Percentiles rank a stretch among this genome's conserved stretches.
phyloP scores from a whole-genome alignment of 2,329 filamentous ascomycete species.

The Harringtonia aguacate region DNA sequence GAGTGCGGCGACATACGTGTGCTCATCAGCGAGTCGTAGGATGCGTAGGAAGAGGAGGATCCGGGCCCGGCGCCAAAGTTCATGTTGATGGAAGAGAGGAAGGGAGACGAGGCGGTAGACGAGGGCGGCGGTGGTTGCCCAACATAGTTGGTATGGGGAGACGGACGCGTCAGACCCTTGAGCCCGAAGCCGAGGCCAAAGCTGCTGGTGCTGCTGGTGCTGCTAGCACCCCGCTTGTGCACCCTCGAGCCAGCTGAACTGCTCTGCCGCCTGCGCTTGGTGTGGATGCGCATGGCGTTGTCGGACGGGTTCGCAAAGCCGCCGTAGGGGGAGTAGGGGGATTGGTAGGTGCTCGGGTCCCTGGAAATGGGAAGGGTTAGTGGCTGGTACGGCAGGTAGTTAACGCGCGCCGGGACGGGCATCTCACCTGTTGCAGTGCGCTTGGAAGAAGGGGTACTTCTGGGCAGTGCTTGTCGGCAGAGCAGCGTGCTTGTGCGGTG shows the following conservation, averaged over 20 bases:
- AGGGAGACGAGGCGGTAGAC: conserved; percentile 13
- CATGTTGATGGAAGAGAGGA: conserved; percentile 7
- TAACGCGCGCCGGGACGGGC: conserved; percentile 30
- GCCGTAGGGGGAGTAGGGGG: conserved; percentile 45
- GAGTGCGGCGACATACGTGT: conserved; percentile 13
- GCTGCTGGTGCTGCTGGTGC: conserved; percentile 11
- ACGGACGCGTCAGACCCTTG: conserved; percentile 13
- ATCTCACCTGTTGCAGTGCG: conserved; percentile 33
- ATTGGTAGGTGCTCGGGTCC: conserved; percentile 45
- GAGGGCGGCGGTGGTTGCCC: conserved; percentile 11
- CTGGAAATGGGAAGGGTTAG: conserved; percentile 20
- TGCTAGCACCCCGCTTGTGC: conserved; percentile 12
- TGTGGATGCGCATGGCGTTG: conserved; percentile 26
- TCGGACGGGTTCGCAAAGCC: conserved; percentile 54
- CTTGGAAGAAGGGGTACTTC: conserved; percentile 48
- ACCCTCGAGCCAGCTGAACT: conserved; percentile 8
- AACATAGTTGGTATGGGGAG: conserved; percentile 15
- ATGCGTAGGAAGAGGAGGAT: conserved; percentile 14
- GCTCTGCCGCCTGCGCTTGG: conserved; percentile 6
- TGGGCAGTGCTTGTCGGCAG: conserved; percentile 20
- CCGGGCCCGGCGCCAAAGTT: conserved; percentile 8
- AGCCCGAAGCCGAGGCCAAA: conserved; percentile 14
- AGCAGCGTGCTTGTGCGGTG: neutral
- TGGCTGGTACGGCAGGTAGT: neutral
- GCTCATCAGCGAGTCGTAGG: conserved; percentile 12